phyloP scores from a whole-genome alignment of 495 filamentous ascomycete genomes.

The Penicillium steckii region DNA sequence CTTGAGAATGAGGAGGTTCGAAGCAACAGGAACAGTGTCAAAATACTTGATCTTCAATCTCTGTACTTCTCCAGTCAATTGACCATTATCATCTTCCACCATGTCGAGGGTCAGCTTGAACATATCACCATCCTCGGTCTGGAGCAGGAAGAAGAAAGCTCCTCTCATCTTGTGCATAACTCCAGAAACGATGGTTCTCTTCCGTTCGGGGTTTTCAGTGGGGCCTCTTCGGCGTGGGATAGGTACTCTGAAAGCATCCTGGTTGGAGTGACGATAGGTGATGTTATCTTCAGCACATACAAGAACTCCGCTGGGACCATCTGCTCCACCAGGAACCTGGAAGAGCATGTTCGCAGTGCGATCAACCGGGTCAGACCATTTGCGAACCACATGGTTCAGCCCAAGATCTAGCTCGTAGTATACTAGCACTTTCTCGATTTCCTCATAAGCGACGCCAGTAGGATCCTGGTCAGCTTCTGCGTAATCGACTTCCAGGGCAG shows the following conservation, averaged over 20 bases:
- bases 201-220: conserved; percentile 89
- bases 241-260: conserved; percentile 81
- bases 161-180: conserved; percentile 96
- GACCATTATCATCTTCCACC: conserved; percentile 75
- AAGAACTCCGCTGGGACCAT: conserved; percentile 91
- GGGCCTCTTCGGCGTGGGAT: conserved; percentile 83
- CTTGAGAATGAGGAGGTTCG: conserved; percentile 86
- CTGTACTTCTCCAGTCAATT: conserved; percentile 75
- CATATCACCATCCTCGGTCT: conserved; percentile 93
- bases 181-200: conserved; percentile 79
- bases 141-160: conserved; percentile 97
- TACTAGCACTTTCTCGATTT: conserved; percentile 84
- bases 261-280: conserved; percentile 91
- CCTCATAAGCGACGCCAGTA: conserved; percentile 74
- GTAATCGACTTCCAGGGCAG: conserved; percentile 91
- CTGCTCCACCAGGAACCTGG: conserved; percentile 90
- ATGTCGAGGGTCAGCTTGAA: conserved; percentile 96
- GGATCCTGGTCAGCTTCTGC: conserved; percentile 88
- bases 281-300: conserved; percentile 94
- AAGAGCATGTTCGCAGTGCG: conserved; percentile 87
- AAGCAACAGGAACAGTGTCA: conserved; percentile 87
- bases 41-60: conserved; percentile 95
- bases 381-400: conserved; percentile 93
- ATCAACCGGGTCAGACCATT: conserved; percentile 92
- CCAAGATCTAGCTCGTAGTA: conserved; percentile 98